These are phyloP conservation scores for Rhizopogon sp. DNA, from an alignment of 768 basidiomycete genomes.

Conservation along the genomic window DNA sequence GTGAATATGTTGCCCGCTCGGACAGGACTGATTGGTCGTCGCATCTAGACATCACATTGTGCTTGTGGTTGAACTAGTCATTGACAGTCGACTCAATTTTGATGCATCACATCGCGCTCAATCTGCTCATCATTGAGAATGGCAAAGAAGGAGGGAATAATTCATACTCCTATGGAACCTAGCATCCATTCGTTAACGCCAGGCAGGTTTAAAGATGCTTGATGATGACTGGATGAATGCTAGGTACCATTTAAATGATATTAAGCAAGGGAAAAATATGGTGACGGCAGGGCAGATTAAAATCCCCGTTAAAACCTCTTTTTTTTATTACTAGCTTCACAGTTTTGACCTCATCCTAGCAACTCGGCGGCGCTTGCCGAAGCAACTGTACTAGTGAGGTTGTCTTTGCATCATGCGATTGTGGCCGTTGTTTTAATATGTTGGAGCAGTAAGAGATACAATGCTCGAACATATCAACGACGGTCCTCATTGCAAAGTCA, in stretches of 20 bases:
- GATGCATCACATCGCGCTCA: slow-evolving; percentile 82
- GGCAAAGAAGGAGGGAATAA: slow-evolving; percentile 24
- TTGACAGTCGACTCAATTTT: slow-evolving; percentile 44
- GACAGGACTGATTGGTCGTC: slow-evolving; percentile 88
- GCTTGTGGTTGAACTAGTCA: too few relatives aligned
- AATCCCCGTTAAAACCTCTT: too few relatives aligned
- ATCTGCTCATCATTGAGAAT: slow-evolving; percentile 63
- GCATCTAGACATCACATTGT: not conserved
- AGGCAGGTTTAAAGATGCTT: slow-evolving; percentile 44
- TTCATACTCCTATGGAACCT: slow-evolving; percentile 59
- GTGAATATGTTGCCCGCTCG: not conserved
- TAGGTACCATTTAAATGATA: slow-evolving; percentile 81
- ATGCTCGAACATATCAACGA: too few relatives aligned
- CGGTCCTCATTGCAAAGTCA: too few relatives aligned
- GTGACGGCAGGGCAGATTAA: too few relatives aligned
- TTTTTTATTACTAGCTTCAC: too few relatives aligned
- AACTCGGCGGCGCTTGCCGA: too few relatives aligned
- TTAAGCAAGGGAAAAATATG: slow-evolving; percentile 75
- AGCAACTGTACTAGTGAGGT: too few relatives aligned
- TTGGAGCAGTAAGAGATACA: too few relatives aligned
- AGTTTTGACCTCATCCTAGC: too few relatives aligned
- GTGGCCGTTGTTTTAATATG: too few relatives aligned
- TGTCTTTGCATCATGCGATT: too few relatives aligned
- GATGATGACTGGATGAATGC: slow-evolving; percentile 38
- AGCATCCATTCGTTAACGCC: slow-evolving; percentile 81